Evolutionary conservation across 768 basidiomycete genomes (phyloP).

Genomic region (Mycena vulgaris): DNA sequence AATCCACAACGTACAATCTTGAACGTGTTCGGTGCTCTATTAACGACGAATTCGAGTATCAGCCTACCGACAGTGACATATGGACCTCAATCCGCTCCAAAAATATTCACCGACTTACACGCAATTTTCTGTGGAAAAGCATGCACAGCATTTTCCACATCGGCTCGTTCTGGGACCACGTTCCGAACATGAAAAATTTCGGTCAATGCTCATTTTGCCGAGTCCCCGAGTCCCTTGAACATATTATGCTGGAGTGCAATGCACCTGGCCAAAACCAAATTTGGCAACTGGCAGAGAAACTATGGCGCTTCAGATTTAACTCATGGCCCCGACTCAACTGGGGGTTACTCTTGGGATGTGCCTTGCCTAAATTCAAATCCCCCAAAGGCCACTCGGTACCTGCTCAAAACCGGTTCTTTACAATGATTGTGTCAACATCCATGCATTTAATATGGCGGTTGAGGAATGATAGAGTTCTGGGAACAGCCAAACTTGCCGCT

Average conservation of each 20-base stretch:
- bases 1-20: neutral
- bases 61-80: too few species aligned
- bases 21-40: conserved; percentile 4
- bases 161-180: conserved; percentile 36
- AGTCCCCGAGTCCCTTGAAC: conserved; percentile 21
- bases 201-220: conserved; percentile 34
- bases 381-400: too few species aligned
- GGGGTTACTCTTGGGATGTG: too few species aligned
- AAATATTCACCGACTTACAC: too few species aligned
- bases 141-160: conserved; percentile 17
- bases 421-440: neutral
- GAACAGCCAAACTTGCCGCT: neutral
- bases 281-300: too few species aligned
- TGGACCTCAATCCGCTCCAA: too few species aligned
- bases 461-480: neutral
- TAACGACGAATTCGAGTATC: too few species aligned
- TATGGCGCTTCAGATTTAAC: too few species aligned
- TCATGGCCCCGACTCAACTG: too few species aligned
- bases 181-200: conserved; percentile 26
- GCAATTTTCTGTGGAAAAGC: conserved; percentile 24
- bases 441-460: neutral
- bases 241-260: neutral
- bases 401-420: neutral
- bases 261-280: too few species aligned
- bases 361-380: too few species aligned